Conservation (phyloP, 2,329 filamentous ascomycete species). For the Colletotrichum musae region DNA sequence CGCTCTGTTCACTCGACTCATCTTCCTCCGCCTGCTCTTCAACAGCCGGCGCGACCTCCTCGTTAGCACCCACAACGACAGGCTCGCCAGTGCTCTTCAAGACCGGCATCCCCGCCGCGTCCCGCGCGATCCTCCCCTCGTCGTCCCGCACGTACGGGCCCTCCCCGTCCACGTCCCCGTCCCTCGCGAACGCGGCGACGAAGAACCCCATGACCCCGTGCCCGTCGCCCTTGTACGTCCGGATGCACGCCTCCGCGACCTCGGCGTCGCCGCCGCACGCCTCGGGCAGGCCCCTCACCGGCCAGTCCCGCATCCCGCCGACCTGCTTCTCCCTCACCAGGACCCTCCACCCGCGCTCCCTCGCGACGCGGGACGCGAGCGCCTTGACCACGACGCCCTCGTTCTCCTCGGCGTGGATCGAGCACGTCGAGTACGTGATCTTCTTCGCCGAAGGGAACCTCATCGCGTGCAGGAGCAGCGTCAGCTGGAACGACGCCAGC, state of each 20-base stretch:
- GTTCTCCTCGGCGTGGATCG: constrained; percentile 88
- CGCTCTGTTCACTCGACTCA: constrained; percentile 31
- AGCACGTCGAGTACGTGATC: constrained; percentile 96
- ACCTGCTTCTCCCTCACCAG: constrained; percentile 81
- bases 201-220: constrained; percentile 96
- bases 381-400: constrained; percentile 85
- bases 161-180: constrained; percentile 56
- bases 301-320: constrained; percentile 82
- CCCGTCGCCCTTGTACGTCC: constrained; percentile 85
- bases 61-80: constrained; percentile 44
- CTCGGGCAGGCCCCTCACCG: constrained; percentile 71
- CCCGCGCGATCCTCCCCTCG: constrained; percentile 65
- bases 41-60: constrained; percentile 33
- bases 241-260: constrained; percentile 82
- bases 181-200: constrained; percentile 85
- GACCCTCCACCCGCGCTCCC: constrained; percentile 81
- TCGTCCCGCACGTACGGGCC: constrained; percentile 70
- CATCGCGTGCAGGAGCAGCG: constrained; percentile 87
- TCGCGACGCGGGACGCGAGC: constrained; percentile 77
- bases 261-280: constrained; percentile 64
- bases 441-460: constrained; percentile 80
- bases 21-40: constrained; percentile 11
- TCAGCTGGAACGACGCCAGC: constrained; percentile 85
- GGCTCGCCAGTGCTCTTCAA: constrained; percentile 53
- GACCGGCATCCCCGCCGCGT: constrained; percentile 56